Base-by-base conservation (phyloP, 2,329 filamentous ascomycete genomes). In the Pestalotiopsis sp. region DNA sequence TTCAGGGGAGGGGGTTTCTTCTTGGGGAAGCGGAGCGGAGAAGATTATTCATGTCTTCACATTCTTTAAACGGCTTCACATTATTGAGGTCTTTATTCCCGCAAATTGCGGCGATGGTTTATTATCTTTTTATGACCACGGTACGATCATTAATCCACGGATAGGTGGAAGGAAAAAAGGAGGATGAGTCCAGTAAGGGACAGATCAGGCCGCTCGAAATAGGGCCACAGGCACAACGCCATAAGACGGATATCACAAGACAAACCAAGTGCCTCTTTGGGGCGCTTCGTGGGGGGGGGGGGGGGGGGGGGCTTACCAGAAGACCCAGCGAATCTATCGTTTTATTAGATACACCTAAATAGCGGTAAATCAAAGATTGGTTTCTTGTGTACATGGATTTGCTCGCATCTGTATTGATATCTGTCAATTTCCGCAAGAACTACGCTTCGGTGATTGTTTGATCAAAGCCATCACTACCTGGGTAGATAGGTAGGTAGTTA, bases 251-350 rank as follows among this genome's bases (percentile, higher is more conserved):
- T 38, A 48, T 64, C 22, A 48, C 61, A 35, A 22, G 59, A 39
- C 3, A 13, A 17, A n/a, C 17, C 20, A 58, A 22, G 56, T 58
- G 56, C 26, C 24, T 11, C 2, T 5, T 30, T 26, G n/a, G 40
- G n/a, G 44, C 44, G 11, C 20, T 22, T 2, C 3, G 10, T 22
- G 20, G 10, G 26, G 10, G 22, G 10, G 24, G 56, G 22, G 10
- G 24, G 56, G 4, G 11, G n/a, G 30, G 84, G 83, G 17, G 40
- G 11, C 24, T 13, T 58, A 13, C 26, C 5, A n/a, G 22, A 13
- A 7, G 24, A n/a, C 2, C 11, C 11, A n/a, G 56, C 6, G 24
- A 3, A 26, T 58, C 56, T 26, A 35, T 22, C 56, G 24, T 24
- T 20, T 20, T 3, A 5, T 3, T 10, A 52, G 20, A 52, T 35